Base-by-base conservation (phyloP, 2,329 filamentous ascomycete species). In the Stenocarpella maydis region DNA sequence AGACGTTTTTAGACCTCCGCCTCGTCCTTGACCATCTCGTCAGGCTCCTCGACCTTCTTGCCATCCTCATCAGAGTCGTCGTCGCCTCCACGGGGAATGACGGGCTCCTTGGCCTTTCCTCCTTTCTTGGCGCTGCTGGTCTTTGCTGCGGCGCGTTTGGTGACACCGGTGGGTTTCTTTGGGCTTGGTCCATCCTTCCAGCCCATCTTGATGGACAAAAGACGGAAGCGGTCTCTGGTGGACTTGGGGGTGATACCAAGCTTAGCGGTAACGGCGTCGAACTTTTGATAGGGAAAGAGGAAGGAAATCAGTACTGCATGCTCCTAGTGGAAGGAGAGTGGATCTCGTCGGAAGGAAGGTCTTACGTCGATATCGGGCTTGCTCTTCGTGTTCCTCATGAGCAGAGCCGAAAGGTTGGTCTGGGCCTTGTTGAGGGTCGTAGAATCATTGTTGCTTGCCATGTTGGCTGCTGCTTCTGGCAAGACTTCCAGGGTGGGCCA, bases 311-410 rank as follows among this genome's bases (percentile, higher is more conserved):
- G 58, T 10, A n/a, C 43, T 63, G 41, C 7, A 21, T 12, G 31
- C 7, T 49, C 10, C 12, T 12, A 24, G 9, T 47, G 21, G n/a
- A 47, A 21, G 8, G 2, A n/a, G 9, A 19, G 34, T 12, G 12
- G 34, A 10, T 1, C 7, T 37, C 24, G 19, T 47, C 7, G 5
- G 39, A 28, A 47, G 10, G 24, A 26, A 34, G 15, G 14, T 2
- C 69, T 53, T 67, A 71, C 69, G 26, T 75, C 47, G 9, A 74
- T 26, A 5, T 75, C 73, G 3, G 71, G 71, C 55, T 66, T 72
- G 8, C 53, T 50, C 31, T 72, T 72, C 14, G 71, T 60, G 34
- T 71, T 68, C 49, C 54, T 39, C 47, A 74, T 55, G 7, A 73
- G 34, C 1, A 69, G 43, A 1, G 65, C 63, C 6, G 71, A 12